Evolutionary conservation across 2,329 filamentous ascomycete genomes (phyloP).

Genomic region (Pseudogymnoascus sp.): DNA sequence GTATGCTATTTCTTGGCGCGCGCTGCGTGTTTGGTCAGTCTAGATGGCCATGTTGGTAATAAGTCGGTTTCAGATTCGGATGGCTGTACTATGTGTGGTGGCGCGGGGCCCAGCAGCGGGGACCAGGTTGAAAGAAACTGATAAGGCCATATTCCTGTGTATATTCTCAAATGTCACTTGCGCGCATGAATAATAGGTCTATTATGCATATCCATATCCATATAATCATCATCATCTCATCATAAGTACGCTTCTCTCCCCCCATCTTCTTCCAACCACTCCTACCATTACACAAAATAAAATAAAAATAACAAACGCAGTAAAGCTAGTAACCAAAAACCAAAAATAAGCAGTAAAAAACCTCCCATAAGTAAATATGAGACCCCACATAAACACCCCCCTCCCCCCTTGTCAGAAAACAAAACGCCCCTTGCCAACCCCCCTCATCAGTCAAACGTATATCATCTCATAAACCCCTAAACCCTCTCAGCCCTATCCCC

Average conservation of each 20-base stretch:
- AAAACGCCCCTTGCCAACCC: neutral
- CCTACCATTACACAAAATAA: neutral
- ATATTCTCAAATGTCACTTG: neutral
- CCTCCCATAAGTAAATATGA: neutral
- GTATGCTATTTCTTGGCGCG: neutral
- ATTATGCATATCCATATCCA: constrained; percentile 8
- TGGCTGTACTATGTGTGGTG: neutral
- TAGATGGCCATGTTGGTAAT: neutral
- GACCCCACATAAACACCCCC: neutral
- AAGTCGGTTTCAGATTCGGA: neutral
- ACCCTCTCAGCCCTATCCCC: neutral
- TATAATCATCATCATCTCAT: neutral
- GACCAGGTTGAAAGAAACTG: neutral
- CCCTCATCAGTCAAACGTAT: neutral
- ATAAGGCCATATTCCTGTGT: neutral
- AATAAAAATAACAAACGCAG: neutral
- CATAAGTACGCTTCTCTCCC: neutral
- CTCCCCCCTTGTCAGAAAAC: neutral
- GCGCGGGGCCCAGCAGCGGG: no score
- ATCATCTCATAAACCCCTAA: neutral
- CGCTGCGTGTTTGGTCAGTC: neutral
- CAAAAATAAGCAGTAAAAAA: neutral
- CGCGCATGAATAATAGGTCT: neutral
- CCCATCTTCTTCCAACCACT: neutral
- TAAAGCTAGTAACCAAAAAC: neutral